Evolutionary conservation across 2,329 filamentous ascomycete species (phyloP).

Genomic region (Tothia fuscella): DNA sequence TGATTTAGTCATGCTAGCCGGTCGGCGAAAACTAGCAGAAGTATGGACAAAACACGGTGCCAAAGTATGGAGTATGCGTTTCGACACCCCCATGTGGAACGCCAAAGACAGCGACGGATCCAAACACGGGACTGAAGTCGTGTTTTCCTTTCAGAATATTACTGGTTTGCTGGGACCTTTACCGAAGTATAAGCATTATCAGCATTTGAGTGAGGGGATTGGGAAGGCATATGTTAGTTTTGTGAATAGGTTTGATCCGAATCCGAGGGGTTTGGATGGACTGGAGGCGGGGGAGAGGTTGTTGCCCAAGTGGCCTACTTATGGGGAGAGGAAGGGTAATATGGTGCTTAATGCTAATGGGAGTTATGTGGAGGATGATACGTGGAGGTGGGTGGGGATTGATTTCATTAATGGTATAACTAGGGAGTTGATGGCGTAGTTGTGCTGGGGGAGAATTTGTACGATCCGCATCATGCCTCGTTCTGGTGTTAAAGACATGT

Average conservation of each 20-base stretch:
- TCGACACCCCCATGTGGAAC: not conserved
- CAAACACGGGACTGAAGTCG: slow-evolving; percentile 1
- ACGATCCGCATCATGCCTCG: no score
- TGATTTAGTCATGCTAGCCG: not conserved
- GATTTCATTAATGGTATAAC: not conserved
- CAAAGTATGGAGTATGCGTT: slow-evolving; percentile 2
- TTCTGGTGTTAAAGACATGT: no score
- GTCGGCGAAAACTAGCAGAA: not conserved
- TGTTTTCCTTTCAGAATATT: not conserved
- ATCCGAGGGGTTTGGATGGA: not conserved
- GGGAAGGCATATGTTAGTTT: slow-evolving; percentile 3
- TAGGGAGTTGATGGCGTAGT: slow-evolving; percentile 2
- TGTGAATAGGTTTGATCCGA: not conserved
- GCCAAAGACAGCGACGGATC: not conserved
- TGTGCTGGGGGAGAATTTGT: no score
- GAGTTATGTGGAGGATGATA: not conserved
- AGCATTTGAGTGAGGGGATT: not conserved
- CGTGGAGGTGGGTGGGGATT: not conserved
- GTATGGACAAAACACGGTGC: not conserved
- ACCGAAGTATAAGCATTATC: not conserved
- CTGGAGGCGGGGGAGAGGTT: not conserved
- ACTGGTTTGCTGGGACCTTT: not conserved
- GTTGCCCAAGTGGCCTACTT: not conserved
- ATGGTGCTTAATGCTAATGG: slow-evolving; percentile 1
- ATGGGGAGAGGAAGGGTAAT: not conserved